Conservation (phyloP, 805 yeast genomes). For the Schwanniomyces yamadae region DNA sequence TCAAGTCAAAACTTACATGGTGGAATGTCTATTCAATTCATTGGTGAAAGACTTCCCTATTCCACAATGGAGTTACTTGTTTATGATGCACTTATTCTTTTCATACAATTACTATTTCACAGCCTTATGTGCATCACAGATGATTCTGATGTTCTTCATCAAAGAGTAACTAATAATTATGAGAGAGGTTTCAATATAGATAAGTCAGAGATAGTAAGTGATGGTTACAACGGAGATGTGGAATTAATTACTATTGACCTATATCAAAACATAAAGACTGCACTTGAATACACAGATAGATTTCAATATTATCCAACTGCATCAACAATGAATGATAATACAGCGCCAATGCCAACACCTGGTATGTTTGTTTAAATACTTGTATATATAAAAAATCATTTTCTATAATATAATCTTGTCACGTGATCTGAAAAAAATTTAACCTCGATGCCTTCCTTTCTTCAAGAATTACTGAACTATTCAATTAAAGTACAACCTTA, state of each 20-base stretch:
- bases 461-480: too few relatives aligned
- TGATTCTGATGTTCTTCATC: slow-evolving; percentile 27
- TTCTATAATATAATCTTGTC: not conserved
- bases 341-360: not conserved
- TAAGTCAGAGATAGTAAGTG: slow-evolving; percentile 21
- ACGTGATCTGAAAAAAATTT: slow-evolving; percentile 5
- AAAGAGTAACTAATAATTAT: not conserved
- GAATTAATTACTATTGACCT: slow-evolving; percentile 27
- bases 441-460: slow-evolving; percentile 8
- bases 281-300: slow-evolving; percentile 9
- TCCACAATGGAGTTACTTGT: slow-evolving; percentile 23
- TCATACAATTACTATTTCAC: slow-evolving; percentile 31
- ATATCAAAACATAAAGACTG: slow-evolving; percentile 12
- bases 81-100: slow-evolving; percentile 25
- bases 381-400: not conserved
- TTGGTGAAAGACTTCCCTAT: slow-evolving; percentile 37
- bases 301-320: slow-evolving; percentile 6
- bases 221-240: slow-evolving; percentile 43
- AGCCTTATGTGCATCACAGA: slow-evolving; percentile 31
- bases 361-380: slow-evolving; percentile 7
- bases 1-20: slow-evolving; percentile 29
- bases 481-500: too few relatives aligned
- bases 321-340: not conserved
- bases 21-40: slow-evolving; percentile 34
- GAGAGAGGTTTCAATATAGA: slow-evolving; percentile 14